These are phyloP conservation scores for Holtermannia corniformis DNA, from an alignment of 768 basidiomycete species.

Conservation along the genomic window DNA sequence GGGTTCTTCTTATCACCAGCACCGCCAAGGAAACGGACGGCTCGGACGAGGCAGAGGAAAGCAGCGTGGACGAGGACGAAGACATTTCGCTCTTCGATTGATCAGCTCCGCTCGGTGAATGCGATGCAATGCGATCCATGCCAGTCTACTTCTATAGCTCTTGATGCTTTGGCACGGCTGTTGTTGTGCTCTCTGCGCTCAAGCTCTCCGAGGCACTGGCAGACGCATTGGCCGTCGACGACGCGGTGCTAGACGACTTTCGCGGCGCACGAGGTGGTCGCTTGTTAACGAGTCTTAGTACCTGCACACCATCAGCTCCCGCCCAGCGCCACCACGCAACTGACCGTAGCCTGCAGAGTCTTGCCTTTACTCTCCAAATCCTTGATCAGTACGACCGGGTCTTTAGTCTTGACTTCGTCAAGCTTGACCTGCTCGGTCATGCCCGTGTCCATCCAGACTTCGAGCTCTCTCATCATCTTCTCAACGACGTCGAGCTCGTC, in stretches of 20 bases:
- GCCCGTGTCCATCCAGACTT: slow-evolving; percentile 69
- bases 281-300: slow-evolving; percentile 25
- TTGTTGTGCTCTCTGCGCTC: slow-evolving; percentile 1
- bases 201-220: slow-evolving; percentile 1
- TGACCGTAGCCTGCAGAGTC: slow-evolving; percentile 59
- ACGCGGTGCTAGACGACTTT: slow-evolving; percentile 3
- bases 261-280: slow-evolving; percentile 22
- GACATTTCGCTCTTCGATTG: no score
- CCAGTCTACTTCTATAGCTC: slow-evolving; percentile 13
- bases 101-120: no score
- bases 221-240: slow-evolving; percentile 6
- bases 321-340: slow-evolving; percentile 2
- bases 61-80: no score
- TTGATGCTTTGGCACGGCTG: slow-evolving; percentile 10
- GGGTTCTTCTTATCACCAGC: no score
- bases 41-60: no score
- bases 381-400: slow-evolving; percentile 73
- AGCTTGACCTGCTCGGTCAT: slow-evolving; percentile 73
- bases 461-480: slow-evolving; percentile 64
- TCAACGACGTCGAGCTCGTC: slow-evolving; percentile 79
- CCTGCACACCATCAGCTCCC: slow-evolving; percentile 10
- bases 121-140: no score
- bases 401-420: slow-evolving; percentile 53
- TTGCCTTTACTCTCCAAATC: slow-evolving; percentile 80
- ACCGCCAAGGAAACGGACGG: no score